phyloP scores from a whole-genome alignment of 2,329 filamentous ascomycete species.

The Aspergillus quadrilineatus region DNA sequence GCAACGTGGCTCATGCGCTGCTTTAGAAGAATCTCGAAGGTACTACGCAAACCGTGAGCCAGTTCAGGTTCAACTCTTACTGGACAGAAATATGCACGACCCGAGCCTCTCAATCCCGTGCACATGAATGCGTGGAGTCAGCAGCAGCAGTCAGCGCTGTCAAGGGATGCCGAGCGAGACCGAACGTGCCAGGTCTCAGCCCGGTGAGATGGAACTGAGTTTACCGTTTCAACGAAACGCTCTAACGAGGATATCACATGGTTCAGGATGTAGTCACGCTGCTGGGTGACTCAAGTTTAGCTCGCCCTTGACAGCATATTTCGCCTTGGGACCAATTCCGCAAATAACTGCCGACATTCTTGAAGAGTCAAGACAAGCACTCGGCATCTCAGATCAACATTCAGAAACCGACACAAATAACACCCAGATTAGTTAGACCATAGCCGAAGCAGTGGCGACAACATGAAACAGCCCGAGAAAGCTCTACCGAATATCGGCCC shows the following conservation, averaged over 20 bases:
- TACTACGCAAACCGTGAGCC: not conserved
- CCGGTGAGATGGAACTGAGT: not conserved
- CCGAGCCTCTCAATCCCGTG: not conserved
- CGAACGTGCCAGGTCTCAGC: not conserved
- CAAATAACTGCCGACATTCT: not conserved
- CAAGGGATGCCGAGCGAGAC: not conserved
- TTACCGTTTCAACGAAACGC: not conserved
- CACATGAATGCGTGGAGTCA: not conserved
- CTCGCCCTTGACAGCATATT: not conserved
- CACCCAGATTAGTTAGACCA: not conserved
- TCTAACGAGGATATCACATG: not conserved
- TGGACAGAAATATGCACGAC: not conserved
- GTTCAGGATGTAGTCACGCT: not conserved
- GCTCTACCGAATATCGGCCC: not conserved
- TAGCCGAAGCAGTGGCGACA: not conserved
- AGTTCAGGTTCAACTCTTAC: not conserved
- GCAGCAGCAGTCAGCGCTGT: not conserved
- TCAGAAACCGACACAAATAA: not conserved
- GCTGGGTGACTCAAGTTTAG: not conserved
- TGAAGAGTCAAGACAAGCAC: not conserved
- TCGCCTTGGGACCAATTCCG: not conserved
- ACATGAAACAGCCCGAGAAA: not conserved
- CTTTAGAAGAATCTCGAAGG: not conserved
- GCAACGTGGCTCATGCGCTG: constrained; percentile 2
- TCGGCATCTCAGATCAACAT: not conserved